These are phyloP conservation scores for Musa itinerans DNA, from an alignment of 176 grass and related monocot species.

Conservation along the genomic window DNA sequence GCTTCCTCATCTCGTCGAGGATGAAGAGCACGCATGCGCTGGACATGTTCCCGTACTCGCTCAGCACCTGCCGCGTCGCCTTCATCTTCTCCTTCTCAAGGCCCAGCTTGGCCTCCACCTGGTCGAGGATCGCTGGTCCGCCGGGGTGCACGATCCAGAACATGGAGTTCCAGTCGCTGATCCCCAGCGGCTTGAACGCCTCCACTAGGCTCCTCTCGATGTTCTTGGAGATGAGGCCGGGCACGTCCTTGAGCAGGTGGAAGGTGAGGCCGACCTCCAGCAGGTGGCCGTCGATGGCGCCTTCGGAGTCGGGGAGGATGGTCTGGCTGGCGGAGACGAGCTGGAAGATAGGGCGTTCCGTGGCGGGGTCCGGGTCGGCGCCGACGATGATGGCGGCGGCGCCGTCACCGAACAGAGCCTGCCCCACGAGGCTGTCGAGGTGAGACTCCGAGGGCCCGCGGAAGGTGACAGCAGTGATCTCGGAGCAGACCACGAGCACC, in stretches of 20 bases:
- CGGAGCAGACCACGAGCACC: not conserved
- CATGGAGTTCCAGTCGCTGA: not conserved
- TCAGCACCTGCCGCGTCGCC: not conserved
- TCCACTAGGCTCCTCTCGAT: not conserved
- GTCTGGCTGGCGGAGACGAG: not conserved
- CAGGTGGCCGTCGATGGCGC: conserved; percentile 1
- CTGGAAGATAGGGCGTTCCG: not conserved
- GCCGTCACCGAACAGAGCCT: not conserved
- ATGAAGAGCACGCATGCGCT: conserved; percentile 3
- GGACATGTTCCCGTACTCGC: not conserved
- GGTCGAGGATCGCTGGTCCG: not conserved
- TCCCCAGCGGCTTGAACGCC: not conserved
- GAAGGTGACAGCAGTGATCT: not conserved
- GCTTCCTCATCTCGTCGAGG: not conserved
- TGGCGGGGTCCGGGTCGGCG: not conserved
- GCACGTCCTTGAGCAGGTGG: not conserved
- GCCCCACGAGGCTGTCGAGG: not conserved
- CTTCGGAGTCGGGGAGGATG: not conserved
- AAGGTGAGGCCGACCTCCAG: not conserved
- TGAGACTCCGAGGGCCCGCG: not conserved
- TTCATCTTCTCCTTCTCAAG: not conserved
- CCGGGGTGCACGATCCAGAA: not conserved
- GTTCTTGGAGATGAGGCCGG: not conserved
- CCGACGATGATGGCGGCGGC: not conserved
- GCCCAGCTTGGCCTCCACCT: not conserved